Base-by-base conservation (phyloP, 352 stramenopile genomes). In the Globisporangium nagaii region DNA sequence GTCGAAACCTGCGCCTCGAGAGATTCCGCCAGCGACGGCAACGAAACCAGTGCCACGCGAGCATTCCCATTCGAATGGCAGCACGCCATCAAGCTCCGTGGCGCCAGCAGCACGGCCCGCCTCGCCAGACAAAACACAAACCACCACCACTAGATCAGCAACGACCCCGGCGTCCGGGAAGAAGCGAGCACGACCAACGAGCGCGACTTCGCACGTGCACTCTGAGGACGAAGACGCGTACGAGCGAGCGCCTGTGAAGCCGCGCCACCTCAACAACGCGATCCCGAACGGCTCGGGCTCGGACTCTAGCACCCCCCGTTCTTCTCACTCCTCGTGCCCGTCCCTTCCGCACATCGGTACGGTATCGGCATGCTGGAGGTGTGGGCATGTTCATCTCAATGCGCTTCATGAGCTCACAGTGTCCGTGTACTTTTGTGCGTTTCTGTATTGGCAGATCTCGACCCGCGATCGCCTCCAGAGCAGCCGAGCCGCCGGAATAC, bases 151-250 rank as follows among this genome's bases (percentile, higher is more conserved):
- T 11, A 63, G 48, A 11, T 24, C 45, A 11, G 15, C 52, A 4
- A 24, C 9, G 19, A 39, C 30, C n/a, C n/a, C n/a, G 20, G 25
- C 52, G 22, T 57, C 36, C 22, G 42, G 62, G 15, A 79, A 66
- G 51, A 79, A 79, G 25, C 65, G 70, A 25, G 43, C 51, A 12
- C 52, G 70, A 17, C 46, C 45, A 20, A 53, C 25, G 20, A 63
- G 60, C 15, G 62, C 65, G 1, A 5, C 24, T 0, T 50, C 28
- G 35, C 22, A 32, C 13, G 34, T 45, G 32, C 64, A 62, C 11
- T 52, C 48, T 0, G 39, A 42, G 12, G 15, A 53, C 20, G 31
- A 37, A 30, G 28, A 27, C 5, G 15, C 51, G 32, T 49, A 31
- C 12, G 44, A 22, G 4, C 67, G 62, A 56, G 37, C 50, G 20